Conservation (phyloP, 192 early-diverging fungal genomes). For the Linnemannia hyalina region DNA sequence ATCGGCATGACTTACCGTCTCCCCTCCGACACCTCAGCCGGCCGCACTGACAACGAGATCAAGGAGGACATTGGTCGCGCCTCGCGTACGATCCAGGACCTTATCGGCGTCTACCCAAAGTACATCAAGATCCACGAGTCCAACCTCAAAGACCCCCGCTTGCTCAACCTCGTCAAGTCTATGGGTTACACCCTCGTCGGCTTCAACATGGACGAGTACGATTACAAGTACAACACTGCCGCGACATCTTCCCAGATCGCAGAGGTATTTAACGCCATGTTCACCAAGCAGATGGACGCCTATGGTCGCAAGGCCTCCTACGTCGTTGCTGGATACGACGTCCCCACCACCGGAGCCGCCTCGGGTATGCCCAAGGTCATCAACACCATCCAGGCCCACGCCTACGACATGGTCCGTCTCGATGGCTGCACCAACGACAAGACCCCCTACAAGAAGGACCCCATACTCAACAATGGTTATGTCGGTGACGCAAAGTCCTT, state of each 20-base stretch:
- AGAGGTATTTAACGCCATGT: constrained; percentile 50
- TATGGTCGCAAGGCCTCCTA: constrained; percentile 60
- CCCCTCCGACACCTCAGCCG: constrained; percentile 51
- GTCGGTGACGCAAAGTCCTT: constrained; percentile 57
- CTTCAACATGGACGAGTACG: constrained; percentile 59
- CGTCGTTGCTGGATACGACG: constrained; percentile 60
- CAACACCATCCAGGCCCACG: constrained; percentile 54
- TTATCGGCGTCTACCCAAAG: constrained; percentile 61
- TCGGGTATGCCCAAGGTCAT: constrained; percentile 56
- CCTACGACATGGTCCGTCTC: constrained; percentile 61
- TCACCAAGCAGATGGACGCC: constrained; percentile 57
- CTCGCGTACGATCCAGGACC: constrained; percentile 56
- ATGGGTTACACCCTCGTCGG: constrained; percentile 56
- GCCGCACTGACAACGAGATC: constrained; percentile 47
- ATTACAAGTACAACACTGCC: constrained; percentile 58
- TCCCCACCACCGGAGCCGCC: constrained; percentile 58
- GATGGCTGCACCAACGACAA: constrained; percentile 63
- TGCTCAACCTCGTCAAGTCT: constrained; percentile 45
- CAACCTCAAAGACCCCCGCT: constrained; percentile 47
- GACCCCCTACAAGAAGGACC: constrained; percentile 55
- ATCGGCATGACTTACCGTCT: constrained; percentile 65
- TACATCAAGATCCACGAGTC: constrained; percentile 59
- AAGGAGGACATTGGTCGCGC: constrained; percentile 52
- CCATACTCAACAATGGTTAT: constrained; percentile 31
- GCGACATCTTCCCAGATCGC: constrained; percentile 42